Evolutionary conservation across 352 stramenopile genomes (phyloP).

Genomic region (Globisporangium polare): DNA sequence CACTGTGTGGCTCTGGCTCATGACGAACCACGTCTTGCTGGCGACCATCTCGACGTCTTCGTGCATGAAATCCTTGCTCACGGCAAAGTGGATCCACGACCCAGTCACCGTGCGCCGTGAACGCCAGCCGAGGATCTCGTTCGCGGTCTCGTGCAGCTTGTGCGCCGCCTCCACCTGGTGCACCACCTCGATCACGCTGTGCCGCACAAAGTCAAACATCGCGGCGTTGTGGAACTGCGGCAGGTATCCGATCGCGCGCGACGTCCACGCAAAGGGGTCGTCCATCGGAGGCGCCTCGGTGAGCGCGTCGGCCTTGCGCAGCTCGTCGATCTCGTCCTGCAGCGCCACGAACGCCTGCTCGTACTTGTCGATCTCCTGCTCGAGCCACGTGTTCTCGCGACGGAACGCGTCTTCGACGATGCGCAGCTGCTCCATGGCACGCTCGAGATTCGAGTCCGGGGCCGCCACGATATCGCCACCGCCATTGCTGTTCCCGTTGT

Average conservation of each 20-base stretch:
- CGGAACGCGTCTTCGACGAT: slow-evolving; percentile 9
- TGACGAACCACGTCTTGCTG: slow-evolving; percentile 16
- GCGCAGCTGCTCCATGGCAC: slow-evolving; percentile 13
- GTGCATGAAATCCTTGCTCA: slow-evolving; percentile 19
- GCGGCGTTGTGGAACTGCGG: slow-evolving; percentile 13
- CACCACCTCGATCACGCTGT: slow-evolving; percentile 16
- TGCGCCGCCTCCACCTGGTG: slow-evolving; percentile 8
- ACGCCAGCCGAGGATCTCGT: slow-evolving; percentile 22
- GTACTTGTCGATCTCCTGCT: slow-evolving; percentile 15
- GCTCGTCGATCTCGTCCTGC: slow-evolving; percentile 8
- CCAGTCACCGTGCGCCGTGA: slow-evolving; percentile 13
- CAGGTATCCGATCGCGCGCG: slow-evolving; percentile 8
- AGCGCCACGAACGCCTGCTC: slow-evolving; percentile 15
- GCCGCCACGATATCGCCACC: background rate
- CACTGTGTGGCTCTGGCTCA: slow-evolving; percentile 15
- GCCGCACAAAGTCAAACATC: slow-evolving; percentile 10
- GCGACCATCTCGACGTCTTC: slow-evolving; percentile 12
- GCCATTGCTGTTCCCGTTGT: background rate
- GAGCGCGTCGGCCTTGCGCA: background rate
- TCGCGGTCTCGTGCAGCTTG: slow-evolving; percentile 8
- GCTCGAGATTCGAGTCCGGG: background rate
- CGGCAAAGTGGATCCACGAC: slow-evolving; percentile 19
- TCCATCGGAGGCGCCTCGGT: background rate
- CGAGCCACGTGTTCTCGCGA: slow-evolving; percentile 12
- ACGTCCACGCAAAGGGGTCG: slow-evolving; percentile 18